Conservation (phyloP, 495 filamentous ascomycete genomes). For the Talaromyces thailandensis region DNA sequence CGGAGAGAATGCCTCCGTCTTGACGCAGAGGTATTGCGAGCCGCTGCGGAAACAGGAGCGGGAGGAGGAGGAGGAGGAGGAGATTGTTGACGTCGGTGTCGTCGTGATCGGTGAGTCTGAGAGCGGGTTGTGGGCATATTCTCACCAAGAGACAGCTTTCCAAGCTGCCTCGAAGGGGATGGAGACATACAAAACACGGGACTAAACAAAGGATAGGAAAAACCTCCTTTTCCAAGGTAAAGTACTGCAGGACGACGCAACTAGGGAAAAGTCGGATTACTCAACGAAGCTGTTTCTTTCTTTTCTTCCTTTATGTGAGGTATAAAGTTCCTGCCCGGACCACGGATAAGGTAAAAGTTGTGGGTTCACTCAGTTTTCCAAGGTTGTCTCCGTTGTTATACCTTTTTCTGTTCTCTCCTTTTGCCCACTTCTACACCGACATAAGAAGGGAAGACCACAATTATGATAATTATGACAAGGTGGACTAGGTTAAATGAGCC, state of each 20-base stretch:
- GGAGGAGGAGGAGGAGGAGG: not conserved
- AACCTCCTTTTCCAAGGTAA: not conserved
- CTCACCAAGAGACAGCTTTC: conserved; percentile 27
- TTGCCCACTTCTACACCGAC: not conserved
- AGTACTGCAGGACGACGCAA: not conserved
- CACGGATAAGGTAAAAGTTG: not conserved
- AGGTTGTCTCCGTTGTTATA: not conserved
- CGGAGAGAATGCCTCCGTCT: not conserved
- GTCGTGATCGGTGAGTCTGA: conserved; percentile 14
- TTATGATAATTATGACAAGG: not conserved
- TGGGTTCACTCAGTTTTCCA: not conserved
- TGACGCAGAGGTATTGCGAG: not conserved
- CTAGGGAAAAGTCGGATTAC: not conserved
- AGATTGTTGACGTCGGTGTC: conserved; percentile 3
- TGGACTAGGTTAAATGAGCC: not conserved
- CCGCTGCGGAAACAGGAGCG: not conserved
- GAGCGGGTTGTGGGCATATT: conserved; percentile 21
- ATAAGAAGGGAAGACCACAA: not conserved
- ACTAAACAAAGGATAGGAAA: not conserved
- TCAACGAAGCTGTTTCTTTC: not conserved
- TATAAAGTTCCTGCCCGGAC: conserved; percentile 1
- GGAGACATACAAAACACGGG: conserved; percentile 24
- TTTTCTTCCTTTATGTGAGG: not conserved
- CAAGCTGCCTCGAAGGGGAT: conserved; percentile 29
- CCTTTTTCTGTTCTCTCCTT: not conserved